Conservation (phyloP, 345 rosid genomes). For the Camelina sativa region DNA sequence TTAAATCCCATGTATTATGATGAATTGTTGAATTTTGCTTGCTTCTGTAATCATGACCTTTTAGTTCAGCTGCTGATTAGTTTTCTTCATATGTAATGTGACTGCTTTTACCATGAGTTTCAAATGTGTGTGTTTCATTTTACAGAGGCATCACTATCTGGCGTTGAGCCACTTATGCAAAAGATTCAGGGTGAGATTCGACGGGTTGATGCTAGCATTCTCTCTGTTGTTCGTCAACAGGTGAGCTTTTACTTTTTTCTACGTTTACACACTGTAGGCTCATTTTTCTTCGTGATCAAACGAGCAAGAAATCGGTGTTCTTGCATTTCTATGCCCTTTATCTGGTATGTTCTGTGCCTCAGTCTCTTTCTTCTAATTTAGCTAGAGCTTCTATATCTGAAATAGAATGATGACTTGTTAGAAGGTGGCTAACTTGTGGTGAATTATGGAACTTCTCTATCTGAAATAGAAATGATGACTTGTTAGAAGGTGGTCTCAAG, state of each 20-base stretch:
- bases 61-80: slow-evolving; percentile 22
- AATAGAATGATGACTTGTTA: too few relatives aligned
- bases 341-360: too few relatives aligned
- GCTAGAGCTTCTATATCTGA: too few relatives aligned
- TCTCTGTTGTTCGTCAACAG: slow-evolving; percentile 98
- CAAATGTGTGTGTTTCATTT: slow-evolving; percentile 35
- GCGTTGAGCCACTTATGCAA: slow-evolving; percentile 97
- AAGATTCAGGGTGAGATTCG: slow-evolving; percentile 93
- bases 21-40: not conserved
- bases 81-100: slow-evolving; percentile 2
- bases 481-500: too few relatives aligned
- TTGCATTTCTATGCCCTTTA: too few relatives aligned
- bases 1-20: not conserved
- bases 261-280: slow-evolving; percentile 6
- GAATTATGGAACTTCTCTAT: too few relatives aligned
- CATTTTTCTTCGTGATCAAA: too few relatives aligned
- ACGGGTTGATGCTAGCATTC: slow-evolving; percentile 90
- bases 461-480: too few relatives aligned
- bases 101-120: slow-evolving; percentile 9
- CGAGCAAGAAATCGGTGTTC: too few relatives aligned
- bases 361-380: too few relatives aligned
- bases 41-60: slow-evolving; percentile 1
- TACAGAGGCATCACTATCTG: slow-evolving; percentile 94
- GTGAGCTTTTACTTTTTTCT: slow-evolving; percentile 38
- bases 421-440: too few relatives aligned